These are phyloP conservation scores for Naganishia sp. DNA, from an alignment of 1,284 basidiomycete genomes.

Conservation along the genomic window DNA sequence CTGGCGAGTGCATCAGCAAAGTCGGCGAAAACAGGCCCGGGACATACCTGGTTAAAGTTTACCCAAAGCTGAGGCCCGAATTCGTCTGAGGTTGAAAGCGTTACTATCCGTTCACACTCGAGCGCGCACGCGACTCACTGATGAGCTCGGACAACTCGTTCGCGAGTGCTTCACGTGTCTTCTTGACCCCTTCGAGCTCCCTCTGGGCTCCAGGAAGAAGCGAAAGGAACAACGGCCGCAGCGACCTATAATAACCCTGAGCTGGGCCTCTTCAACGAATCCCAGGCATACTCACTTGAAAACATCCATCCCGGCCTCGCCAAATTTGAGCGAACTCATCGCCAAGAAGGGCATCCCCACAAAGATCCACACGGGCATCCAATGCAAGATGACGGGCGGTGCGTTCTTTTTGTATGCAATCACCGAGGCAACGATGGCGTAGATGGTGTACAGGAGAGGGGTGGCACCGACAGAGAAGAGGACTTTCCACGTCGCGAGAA, in stretches of 20 bases:
- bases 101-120: neutral
- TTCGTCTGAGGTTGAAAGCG: constrained; percentile 44
- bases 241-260: constrained; percentile 44
- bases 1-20: constrained; percentile 52
- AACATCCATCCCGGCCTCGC: constrained; percentile 97
- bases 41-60: constrained; percentile 75
- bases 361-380: constrained; percentile 78
- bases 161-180: constrained; percentile 74
- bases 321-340: constrained; percentile 94
- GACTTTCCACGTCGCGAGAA: constrained; percentile 97
- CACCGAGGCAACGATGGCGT: constrained; percentile 76
- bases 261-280: constrained; percentile 11
- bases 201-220: constrained; percentile 88
- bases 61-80: constrained; percentile 82
- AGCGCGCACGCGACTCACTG: constrained; percentile 61
- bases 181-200: constrained; percentile 76
- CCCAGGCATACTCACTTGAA: constrained; percentile 67
- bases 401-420: constrained; percentile 71
- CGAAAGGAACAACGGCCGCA: constrained; percentile 87
- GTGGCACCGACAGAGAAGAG: constrained; percentile 89
- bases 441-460: constrained; percentile 81
- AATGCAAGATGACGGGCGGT: constrained; percentile 64
- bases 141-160: constrained; percentile 88
- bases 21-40: neutral
- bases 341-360: constrained; percentile 82